Evolutionary conservation across 2,329 filamentous ascomycete genomes (phyloP).

Genomic region (Neofusicoccum kwambonambiense): DNA sequence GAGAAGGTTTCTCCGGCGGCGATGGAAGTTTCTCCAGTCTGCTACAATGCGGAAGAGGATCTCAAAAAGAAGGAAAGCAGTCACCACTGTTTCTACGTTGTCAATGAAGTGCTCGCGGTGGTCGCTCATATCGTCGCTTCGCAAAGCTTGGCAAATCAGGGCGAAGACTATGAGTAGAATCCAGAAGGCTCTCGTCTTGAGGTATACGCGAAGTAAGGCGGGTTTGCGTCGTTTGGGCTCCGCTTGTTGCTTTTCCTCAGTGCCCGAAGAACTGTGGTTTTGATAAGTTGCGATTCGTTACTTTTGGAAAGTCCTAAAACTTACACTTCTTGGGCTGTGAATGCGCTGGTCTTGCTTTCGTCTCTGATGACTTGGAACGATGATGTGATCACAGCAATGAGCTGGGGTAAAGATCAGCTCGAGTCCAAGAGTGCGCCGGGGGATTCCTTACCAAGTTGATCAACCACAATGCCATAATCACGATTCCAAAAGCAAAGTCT

Average conservation of each 20-base stretch:
- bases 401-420: constrained; percentile 14
- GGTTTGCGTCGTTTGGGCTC: constrained; percentile 42
- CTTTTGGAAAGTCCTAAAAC: background rate
- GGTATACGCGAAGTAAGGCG: constrained; percentile 68
- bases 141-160: constrained; percentile 73
- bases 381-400: constrained; percentile 95
- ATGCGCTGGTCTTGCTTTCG: constrained; percentile 91
- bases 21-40: constrained; percentile 80
- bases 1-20: constrained; percentile 70
- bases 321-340: constrained; percentile 68
- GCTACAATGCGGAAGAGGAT: constrained; percentile 75
- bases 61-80: constrained; percentile 74
- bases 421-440: background rate
- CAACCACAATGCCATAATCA: constrained; percentile 94
- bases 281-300: background rate
- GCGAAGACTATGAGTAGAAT: constrained; percentile 75
- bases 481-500: constrained; percentile 70
- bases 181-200: constrained; percentile 76
- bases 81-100: constrained; percentile 71
- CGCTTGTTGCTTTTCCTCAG: constrained; percentile 38
- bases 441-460: constrained; percentile 64
- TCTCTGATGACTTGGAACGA: constrained; percentile 98
- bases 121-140: constrained; percentile 72
- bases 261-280: constrained; percentile 24
- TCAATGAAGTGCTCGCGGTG: constrained; percentile 64